Conservation (phyloP, 2,329 filamentous ascomycete genomes). For the Dactylellina sp. region DNA sequence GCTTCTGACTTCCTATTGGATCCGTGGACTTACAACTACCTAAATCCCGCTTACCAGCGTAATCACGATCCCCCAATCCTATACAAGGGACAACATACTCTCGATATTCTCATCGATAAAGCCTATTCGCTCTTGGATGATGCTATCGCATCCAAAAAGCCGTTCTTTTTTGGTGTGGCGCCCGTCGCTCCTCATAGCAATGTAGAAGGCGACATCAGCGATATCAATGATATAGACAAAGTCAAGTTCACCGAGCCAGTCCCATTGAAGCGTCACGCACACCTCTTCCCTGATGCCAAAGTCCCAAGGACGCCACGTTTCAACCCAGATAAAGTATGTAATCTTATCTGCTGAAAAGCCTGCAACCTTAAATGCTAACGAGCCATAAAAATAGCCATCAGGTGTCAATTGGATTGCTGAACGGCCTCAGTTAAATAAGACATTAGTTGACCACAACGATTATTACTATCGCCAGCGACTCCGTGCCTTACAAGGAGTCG, state of each 20-base stretch:
- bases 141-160: constrained; percentile 68
- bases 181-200: constrained; percentile 76
- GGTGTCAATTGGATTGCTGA: constrained; percentile 68
- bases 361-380: neutral
- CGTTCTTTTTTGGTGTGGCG: constrained; percentile 76
- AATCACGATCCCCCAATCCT: constrained; percentile 71
- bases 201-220: constrained; percentile 62
- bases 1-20: constrained; percentile 73
- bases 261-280: constrained; percentile 71
- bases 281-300: constrained; percentile 72
- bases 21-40: constrained; percentile 76
- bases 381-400: constrained; percentile 61
- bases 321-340: constrained; percentile 71
- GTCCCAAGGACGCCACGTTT: constrained; percentile 75
- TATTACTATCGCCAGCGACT: constrained; percentile 69
- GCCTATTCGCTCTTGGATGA: constrained; percentile 73
- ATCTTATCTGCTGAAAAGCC: neutral
- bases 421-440: constrained; percentile 64
- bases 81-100: constrained; percentile 70
- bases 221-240: constrained; percentile 59
- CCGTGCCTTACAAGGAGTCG: constrained; percentile 69
- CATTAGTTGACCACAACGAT: constrained; percentile 67
- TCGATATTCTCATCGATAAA: constrained; percentile 72
- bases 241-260: constrained; percentile 68
- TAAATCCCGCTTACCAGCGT: constrained; percentile 74